These are phyloP conservation scores for Sclerotinia trifoliorum DNA, from an alignment of 2,329 filamentous ascomycete genomes.

Conservation along the genomic window DNA sequence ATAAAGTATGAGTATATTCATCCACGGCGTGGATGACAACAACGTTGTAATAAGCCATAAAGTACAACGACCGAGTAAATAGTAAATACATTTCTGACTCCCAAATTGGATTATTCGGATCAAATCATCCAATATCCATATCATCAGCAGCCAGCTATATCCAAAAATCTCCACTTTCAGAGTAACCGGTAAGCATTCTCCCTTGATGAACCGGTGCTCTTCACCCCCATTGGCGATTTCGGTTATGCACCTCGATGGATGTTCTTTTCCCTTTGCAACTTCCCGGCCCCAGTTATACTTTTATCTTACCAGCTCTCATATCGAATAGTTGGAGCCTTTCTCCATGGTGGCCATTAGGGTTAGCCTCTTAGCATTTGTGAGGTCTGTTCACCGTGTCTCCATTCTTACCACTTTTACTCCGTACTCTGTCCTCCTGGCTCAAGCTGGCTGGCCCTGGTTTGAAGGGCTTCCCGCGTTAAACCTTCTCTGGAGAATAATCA, in stretches of 20 bases:
- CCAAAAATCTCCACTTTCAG: background rate
- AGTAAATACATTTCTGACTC: background rate
- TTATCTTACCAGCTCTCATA: background rate
- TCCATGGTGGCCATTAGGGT: background rate
- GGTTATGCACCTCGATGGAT: background rate
- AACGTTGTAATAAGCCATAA: background rate
- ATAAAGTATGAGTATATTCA: background rate
- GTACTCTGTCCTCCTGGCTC: background rate
- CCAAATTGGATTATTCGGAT: background rate
- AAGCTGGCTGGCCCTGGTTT: background rate
- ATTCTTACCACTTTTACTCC: background rate
- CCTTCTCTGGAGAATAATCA: background rate
- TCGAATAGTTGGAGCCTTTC: background rate
- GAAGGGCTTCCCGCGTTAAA: background rate
- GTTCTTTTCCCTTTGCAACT: background rate
- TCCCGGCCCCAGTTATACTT: background rate
- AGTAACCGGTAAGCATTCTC: constrained; percentile 1
- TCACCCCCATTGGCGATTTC: constrained; percentile 4
- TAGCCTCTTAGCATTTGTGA: background rate
- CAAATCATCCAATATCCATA: background rate
- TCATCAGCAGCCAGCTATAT: background rate
- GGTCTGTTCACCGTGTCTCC: background rate
- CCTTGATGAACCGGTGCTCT: background rate
- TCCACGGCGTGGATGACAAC: background rate
- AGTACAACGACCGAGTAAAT: background rate